phyloP scores from a whole-genome alignment of 2,329 filamentous ascomycete species.

The Tolypocladium guangdongense region DNA sequence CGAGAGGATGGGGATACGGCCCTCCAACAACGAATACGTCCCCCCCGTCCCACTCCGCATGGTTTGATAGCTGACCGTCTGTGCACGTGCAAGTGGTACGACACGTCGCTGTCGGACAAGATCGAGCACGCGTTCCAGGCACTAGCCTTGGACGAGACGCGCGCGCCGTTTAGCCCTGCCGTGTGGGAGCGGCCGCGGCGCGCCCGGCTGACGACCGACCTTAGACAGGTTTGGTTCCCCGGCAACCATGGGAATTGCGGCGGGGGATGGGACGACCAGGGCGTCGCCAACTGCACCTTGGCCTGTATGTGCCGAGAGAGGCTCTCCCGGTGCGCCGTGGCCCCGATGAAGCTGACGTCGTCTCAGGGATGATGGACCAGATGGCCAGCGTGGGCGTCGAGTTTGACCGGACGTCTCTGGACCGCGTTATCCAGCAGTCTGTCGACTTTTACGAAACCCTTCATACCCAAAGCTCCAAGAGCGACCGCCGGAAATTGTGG shows the following conservation, averaged over 20 bases:
- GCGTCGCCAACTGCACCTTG: constrained; percentile 27
- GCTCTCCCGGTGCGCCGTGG: rapidly evolving
- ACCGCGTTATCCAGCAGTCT: constrained; percentile 26
- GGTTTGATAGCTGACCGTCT: constrained; percentile 16
- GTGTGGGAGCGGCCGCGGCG: constrained; percentile 37
- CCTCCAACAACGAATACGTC: constrained; percentile 35
- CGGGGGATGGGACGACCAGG: constrained; percentile 50
- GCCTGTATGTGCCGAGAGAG: constrained; percentile 20
- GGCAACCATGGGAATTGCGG: constrained; percentile 62
- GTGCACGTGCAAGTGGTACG: constrained; percentile 38
- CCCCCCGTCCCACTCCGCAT: constrained; percentile 1
- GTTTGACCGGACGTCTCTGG: constrained; percentile 30
- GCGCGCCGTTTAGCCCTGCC: constrained; percentile 42
- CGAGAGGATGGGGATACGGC: constrained; percentile 33
- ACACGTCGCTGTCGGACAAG: constrained; percentile 39
- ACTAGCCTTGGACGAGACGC: constrained; percentile 45
- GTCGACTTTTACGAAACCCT: constrained; percentile 19
- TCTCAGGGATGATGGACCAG: constrained; percentile 45
- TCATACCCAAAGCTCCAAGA: constrained; percentile 4
- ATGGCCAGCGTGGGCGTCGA: constrained; percentile 39
- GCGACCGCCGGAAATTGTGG: constrained; percentile 3
- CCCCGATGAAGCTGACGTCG: neutral
- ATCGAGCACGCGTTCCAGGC: constrained; percentile 50
- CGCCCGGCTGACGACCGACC: constrained; percentile 28
- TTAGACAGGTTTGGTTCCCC: constrained; percentile 54